phyloP scores from a whole-genome alignment of 805 yeast genomes.

The Wickerhamiella australiensis region DNA sequence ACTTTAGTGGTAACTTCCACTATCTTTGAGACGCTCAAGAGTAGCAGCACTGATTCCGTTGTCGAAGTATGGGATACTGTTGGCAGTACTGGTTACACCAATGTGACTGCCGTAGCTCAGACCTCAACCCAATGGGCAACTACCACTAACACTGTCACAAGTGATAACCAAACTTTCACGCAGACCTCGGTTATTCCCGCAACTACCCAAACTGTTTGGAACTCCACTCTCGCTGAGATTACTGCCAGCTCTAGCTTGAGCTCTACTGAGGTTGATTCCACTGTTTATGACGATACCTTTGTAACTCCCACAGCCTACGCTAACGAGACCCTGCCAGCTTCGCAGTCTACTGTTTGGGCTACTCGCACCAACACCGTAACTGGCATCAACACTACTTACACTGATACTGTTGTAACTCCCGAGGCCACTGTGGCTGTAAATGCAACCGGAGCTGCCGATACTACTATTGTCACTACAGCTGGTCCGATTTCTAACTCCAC shows the following conservation, averaged over 20 bases:
- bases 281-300: constrained; percentile 1
- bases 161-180: constrained; percentile 5
- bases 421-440: background rate
- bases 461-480: background rate
- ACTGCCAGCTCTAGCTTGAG: background rate
- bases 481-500: background rate
- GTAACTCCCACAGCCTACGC: constrained; percentile 1
- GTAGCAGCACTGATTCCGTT: background rate
- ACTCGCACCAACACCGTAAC: constrained; percentile 2
- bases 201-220: constrained; percentile 3
- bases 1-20: constrained; percentile 3
- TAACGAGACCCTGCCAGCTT: background rate
- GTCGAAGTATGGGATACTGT: constrained; percentile 5
- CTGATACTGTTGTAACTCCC: background rate
- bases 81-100: constrained; percentile 1
- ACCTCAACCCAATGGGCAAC: constrained; percentile 10
- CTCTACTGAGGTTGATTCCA: background rate
- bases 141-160: background rate
- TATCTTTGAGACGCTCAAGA: constrained; percentile 14
- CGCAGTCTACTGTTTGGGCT: background rate
- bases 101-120: constrained; percentile 4
- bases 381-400: constrained; percentile 3
- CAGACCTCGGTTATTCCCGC: constrained; percentile 8
- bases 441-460: background rate
- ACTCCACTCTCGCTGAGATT: background rate